Evolutionary conservation across 306 rosid genomes (phyloP).

Genomic region (Rosa chinensis): DNA sequence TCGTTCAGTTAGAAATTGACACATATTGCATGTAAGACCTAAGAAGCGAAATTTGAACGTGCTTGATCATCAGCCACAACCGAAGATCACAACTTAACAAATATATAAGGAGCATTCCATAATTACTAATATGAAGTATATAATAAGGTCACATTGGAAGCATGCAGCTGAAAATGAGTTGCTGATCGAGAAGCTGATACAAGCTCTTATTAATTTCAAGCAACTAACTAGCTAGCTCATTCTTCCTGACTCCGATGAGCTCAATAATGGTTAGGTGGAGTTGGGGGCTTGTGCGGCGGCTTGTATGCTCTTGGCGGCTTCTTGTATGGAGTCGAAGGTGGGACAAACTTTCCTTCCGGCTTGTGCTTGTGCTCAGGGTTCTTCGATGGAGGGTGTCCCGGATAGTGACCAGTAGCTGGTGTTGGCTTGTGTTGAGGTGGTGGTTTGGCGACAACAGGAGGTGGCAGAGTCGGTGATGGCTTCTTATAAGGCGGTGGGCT

Average conservation of each 20-base stretch:
- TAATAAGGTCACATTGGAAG: background rate
- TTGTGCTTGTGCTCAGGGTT: background rate
- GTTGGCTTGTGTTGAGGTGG: background rate
- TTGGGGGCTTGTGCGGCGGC: constrained; percentile 4
- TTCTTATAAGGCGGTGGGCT: background rate
- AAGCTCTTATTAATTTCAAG: background rate
- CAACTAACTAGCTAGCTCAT: constrained; percentile 1
- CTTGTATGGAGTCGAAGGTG: constrained; percentile 6
- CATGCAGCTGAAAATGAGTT: background rate
- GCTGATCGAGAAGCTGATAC: background rate
- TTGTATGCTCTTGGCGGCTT: constrained; percentile 14
- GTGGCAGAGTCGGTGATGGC: background rate
- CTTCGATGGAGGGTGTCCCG: background rate
- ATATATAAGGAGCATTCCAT: background rate
- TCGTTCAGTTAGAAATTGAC: too few relatives aligned
- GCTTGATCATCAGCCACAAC: background rate
- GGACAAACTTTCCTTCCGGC: background rate
- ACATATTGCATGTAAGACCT: background rate
- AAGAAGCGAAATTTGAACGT: background rate
- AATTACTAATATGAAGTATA: background rate
- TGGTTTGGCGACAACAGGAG: background rate
- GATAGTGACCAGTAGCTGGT: background rate
- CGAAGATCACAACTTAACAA: background rate
- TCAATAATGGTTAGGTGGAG: constrained; percentile 7
- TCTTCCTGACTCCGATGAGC: background rate